Conservation (phyloP, 495 filamentous ascomycete species). For the Neurospora sp. region DNA sequence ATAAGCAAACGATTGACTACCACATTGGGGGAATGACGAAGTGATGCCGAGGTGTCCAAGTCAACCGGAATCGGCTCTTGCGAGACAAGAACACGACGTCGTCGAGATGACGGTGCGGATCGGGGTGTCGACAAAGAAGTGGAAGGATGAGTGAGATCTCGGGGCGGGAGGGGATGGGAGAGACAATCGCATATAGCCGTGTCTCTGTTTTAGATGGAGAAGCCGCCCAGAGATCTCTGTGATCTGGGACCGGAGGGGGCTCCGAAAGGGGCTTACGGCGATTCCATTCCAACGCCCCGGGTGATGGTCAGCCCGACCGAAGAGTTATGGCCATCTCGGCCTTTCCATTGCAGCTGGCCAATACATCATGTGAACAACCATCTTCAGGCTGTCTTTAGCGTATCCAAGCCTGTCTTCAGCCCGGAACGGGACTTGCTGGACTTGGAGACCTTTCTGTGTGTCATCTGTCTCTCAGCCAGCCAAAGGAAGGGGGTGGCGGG, state of each 20-base stretch:
- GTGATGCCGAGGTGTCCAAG: neutral
- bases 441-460: neutral
- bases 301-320: neutral
- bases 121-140: slow-evolving; percentile 1
- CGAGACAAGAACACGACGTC: neutral
- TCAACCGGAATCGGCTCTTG: neutral
- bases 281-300: neutral
- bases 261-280: neutral
- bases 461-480: neutral
- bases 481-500: neutral
- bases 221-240: neutral
- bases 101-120: neutral
- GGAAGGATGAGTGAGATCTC: neutral
- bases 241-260: neutral
- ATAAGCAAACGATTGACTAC: neutral
- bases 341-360: neutral
- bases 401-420: neutral
- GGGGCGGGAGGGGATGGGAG: neutral
- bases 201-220: neutral
- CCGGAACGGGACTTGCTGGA: neutral
- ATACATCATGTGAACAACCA: neutral
- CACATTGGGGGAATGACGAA: neutral
- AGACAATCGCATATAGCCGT: neutral
- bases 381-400: neutral
- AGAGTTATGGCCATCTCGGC: neutral